Evolutionary conservation across 164 flowering plant species (phyloP), one percentile per base, ranked within the genome.

Genomic region (Protea cynaroides): DNA sequence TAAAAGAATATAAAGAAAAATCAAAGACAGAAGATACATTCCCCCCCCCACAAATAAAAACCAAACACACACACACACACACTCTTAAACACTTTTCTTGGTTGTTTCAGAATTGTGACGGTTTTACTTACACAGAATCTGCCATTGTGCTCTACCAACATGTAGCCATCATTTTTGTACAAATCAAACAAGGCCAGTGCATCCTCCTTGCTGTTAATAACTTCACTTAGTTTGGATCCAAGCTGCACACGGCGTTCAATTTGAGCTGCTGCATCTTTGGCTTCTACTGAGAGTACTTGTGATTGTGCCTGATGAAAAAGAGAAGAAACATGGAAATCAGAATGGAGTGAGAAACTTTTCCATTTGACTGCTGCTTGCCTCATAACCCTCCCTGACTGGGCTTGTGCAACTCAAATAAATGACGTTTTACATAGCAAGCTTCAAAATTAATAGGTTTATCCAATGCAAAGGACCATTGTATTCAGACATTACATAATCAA

Each of bases 181-280:
- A 94, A 71, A 73, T 82, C 76, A 70, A 94, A 82, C 25, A 94
- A 68, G 25, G 96, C 93, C 68, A 72, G 24, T 7, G 75, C 87
- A 64, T 89, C 97, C 65, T 86, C 89, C 77, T 83, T 81, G 63
- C 62, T 82, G 66, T 58, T 69, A 64, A 84, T 71, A 53, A 91
- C 69, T 56, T 79, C 86, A 75, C 97, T 91, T 15, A 91, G 87
- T 70, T 83, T 88, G 64, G 85, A 83, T 29, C 99, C 99, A 38
- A 94, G 65, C 68, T 76, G 83, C 75, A 94, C 72, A 23, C 96
- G 81, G 17, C 46, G 50, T 65, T 80, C 96, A 72, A 94, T 89
- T 60, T 86, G 78, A 43, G 76, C 81, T 22, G 97, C 99, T 47
- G 99, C 91, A 56, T 79, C 76, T 75, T 84, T 91, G 25, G 99